These are phyloP conservation scores for Leishmania turanica DNA, from an alignment of 208 protist species.

Conservation along the genomic window DNA sequence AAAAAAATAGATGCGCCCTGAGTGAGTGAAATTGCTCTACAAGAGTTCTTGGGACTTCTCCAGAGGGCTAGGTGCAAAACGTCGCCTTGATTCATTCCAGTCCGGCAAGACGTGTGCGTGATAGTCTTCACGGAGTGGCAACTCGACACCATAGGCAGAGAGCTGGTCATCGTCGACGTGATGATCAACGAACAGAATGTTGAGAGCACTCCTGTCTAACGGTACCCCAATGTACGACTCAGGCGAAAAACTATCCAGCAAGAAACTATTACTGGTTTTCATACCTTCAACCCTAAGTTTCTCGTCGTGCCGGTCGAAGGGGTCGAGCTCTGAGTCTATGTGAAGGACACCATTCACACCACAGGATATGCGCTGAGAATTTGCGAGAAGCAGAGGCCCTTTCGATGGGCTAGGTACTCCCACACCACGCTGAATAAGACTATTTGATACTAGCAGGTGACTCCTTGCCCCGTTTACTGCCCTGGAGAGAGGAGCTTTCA, in stretches of 20 bases:
- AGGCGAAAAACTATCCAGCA: not conserved
- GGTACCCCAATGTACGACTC: not conserved
- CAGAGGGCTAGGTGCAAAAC: constrained; percentile 14
- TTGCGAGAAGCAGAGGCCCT: not conserved
- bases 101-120: constrained; percentile 4
- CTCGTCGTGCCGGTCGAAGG: not conserved
- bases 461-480: not conserved
- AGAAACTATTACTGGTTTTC: not conserved
- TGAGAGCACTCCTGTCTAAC: constrained; percentile 4
- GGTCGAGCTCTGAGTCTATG: not conserved
- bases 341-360: not conserved
- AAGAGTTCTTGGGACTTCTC: not conserved
- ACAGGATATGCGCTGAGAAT: not conserved
- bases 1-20: not conserved
- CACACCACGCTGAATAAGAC: not conserved
- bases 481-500: not conserved
- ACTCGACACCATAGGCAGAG: constrained; percentile 10
- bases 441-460: not conserved
- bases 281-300: not conserved
- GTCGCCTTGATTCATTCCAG: constrained; percentile 11
- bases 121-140: constrained; percentile 10
- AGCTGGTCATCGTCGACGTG: constrained; percentile 22
- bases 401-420: not conserved
- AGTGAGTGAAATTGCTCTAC: not conserved
- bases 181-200: constrained; percentile 28